Evolutionary conservation across 306 rosid species (phyloP), one percentile per base, ranked within the genome.

Genomic region (Sicyos baderoa): DNA sequence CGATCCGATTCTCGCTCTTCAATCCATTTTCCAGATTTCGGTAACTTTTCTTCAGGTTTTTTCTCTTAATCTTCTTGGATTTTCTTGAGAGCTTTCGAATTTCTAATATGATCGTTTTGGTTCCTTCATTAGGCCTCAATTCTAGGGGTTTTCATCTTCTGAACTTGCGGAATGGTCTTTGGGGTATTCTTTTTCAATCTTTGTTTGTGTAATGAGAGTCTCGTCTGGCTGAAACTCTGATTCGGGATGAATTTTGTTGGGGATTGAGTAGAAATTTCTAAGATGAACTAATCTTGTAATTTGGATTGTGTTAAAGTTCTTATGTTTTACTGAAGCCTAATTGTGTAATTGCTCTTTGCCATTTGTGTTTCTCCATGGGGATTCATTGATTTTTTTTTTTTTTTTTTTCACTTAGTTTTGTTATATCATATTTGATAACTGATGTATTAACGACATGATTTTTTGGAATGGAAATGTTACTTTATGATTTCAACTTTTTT

Each of bases 1-100:
- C 76, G 51, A 78, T 78, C 77, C 56, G 62, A 77, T 14, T 40
- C 44, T 23, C 29, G 61, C 10, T 76, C 63, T 54, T 19, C 44
- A 69, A 47, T 68, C 75, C 75, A 44, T 47, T 8, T 16, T 4
- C 10, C 25, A 0, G 51, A 52, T 52, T 40, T 52, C 56, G 75
- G 64, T 51, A 17, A 56, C 47, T 29, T 59, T 60, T 50, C 29
- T 51, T 56, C 49, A 15, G 15, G 29, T 77, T 18, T 21, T 14
- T 14, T 25, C 40, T 0, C 27, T 68, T 13, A 48, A 4, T 48
- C 32, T 42, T 49, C 5, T 69, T 69, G 27, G 15, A 25, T 16
- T 51, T 69, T 53, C 48, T 51, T 13, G 1, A 13, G 22, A 47
- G 71, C 54, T 66, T 45, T 47, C 21, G 3, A 9, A 3, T 69